These are phyloP conservation scores for Blastobotrys raffinosifermentans DNA, from an alignment of 1,139 yeast species.

Conservation along the genomic window DNA sequence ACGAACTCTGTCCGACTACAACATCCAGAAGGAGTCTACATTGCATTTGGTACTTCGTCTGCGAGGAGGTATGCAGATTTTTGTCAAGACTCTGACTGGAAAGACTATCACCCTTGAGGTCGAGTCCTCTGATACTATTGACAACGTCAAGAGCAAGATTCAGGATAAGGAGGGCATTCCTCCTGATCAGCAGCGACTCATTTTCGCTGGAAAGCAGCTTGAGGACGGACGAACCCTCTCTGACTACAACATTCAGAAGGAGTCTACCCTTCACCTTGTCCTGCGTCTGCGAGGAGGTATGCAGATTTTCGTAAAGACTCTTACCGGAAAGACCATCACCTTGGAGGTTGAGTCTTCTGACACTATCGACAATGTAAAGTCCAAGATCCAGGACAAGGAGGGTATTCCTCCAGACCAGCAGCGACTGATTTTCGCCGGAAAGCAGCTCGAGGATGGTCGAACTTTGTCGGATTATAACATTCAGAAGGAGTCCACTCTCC, in stretches of 20 bases:
- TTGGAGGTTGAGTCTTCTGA: conserved; percentile 82
- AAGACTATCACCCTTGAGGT: conserved; percentile 82
- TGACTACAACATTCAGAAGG: conserved; percentile 85
- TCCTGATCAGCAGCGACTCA: conserved; percentile 80
- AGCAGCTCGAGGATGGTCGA: conserved; percentile 83
- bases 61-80: conserved; percentile 77
- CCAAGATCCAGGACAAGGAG: conserved; percentile 83
- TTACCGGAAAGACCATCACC: conserved; percentile 73
- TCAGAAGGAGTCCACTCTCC: conserved; percentile 81
- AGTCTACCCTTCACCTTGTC: conserved; percentile 77
- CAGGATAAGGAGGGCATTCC: conserved; percentile 87
- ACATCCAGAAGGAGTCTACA: conserved; percentile 83
- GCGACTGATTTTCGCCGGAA: conserved; percentile 81
- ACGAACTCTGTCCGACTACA: conserved; percentile 78
- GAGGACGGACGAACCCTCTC: conserved; percentile 82
- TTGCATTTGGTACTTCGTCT: conserved; percentile 76
- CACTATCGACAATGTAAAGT: conserved; percentile 80
- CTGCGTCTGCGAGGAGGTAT: conserved; percentile 82
- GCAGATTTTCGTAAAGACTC: conserved; percentile 66
- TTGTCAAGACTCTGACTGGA: conserved; percentile 71
- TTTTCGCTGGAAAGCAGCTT: conserved; percentile 82
- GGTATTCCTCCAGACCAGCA: conserved; percentile 89
- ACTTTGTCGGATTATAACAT: conserved; percentile 82
- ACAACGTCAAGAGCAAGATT: conserved; percentile 76
- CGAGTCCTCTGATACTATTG: conserved; percentile 80